Evolutionary conservation across 2,329 filamentous ascomycete genomes (phyloP), one percentile per base, ranked within the genome.

Genomic region (Corynespora cassiicola): DNA sequence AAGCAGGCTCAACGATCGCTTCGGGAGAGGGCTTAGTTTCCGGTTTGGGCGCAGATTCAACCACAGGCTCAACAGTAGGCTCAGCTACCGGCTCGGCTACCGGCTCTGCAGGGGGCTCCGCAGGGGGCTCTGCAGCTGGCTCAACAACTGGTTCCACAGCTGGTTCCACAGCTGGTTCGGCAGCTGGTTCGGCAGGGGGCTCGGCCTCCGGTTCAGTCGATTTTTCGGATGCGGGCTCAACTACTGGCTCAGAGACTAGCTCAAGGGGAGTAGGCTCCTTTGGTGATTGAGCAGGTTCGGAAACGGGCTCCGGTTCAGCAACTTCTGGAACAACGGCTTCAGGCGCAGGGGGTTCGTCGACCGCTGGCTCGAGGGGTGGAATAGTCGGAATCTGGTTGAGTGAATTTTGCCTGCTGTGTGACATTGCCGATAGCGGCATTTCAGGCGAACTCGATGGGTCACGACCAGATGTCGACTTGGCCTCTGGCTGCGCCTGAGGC

Each of bases 391-490:
- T 36, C 32, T 65, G 55, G 27, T 50, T 58, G 10, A 52, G 40
- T 8, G 70, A 73, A 16, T 58, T 64, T 32, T 66, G 65, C 21
- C 65, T 58, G 50, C 66, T 71, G 36, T 71, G 68, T n/a, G 58
- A 51, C 7, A 56, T 56, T 3, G 56, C 43, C 11, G 64, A 62
- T 6, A 74, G 50, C n/a, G 72, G 71, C 18, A 71, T 46, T 14
- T 74, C 71, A 12, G 71, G 69, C 4, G 71, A 73, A 45, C 66
- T 73, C 1, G 69, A 70, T 2, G 56, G 49, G 30, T 71, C 68
- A 18, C 52, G 54, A 23, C 47, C 45, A 25, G 49, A n/a, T n/a
- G n/a, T n/a, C n/a, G n/a, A n/a, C n/a, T n/a, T n/a, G n/a, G n/a
- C n/a, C n/a, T n/a, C n/a, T n/a, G n/a, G n/a, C n/a, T n/a, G n/a